These are phyloP conservation scores for Phytophthora citrophthora DNA, from an alignment of 352 stramenopile genomes.

Conservation along the genomic window DNA sequence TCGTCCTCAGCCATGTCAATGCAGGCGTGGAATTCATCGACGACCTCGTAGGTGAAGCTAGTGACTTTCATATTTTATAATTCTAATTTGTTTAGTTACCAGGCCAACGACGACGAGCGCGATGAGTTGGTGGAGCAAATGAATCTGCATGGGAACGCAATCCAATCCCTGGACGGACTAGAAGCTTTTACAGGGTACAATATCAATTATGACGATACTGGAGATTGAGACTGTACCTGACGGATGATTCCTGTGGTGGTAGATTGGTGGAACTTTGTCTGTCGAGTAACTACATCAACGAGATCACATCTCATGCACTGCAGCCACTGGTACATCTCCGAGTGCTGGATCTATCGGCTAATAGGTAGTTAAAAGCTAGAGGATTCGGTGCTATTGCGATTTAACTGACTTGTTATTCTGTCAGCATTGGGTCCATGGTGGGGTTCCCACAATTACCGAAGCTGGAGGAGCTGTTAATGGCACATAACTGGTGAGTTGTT, in stretches of 20 bases:
- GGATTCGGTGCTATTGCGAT: neutral
- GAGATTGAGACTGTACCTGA: neutral
- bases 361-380: slow-evolving; percentile 45
- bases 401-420: slow-evolving; percentile 3
- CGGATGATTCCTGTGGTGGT: neutral
- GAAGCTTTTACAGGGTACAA: slow-evolving; percentile 58
- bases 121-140: slow-evolving; percentile 70
- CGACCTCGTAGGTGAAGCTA: slow-evolving; percentile 38
- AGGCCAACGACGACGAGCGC: slow-evolving; percentile 42
- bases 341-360: slow-evolving; percentile 80
- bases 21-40: slow-evolving; percentile 42
- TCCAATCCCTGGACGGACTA: slow-evolving; percentile 71
- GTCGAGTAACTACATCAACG: slow-evolving; percentile 84
- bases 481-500: slow-evolving; percentile 66
- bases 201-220: neutral
- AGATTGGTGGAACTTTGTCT: slow-evolving; percentile 77
- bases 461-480: slow-evolving; percentile 77
- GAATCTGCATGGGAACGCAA: slow-evolving; percentile 79
- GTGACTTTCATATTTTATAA: slow-evolving; percentile 1
- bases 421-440: slow-evolving; percentile 57
- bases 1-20: slow-evolving; percentile 50
- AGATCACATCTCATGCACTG: slow-evolving; percentile 68
- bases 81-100: neutral
- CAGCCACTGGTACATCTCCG: slow-evolving; percentile 67
- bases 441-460: slow-evolving; percentile 67